A percentile compares a stretch with the other conserved stretches of the same genome.
Conservation (phyloP, 169 alveolate species). For the Cryptosporidium baileyi region DNA sequence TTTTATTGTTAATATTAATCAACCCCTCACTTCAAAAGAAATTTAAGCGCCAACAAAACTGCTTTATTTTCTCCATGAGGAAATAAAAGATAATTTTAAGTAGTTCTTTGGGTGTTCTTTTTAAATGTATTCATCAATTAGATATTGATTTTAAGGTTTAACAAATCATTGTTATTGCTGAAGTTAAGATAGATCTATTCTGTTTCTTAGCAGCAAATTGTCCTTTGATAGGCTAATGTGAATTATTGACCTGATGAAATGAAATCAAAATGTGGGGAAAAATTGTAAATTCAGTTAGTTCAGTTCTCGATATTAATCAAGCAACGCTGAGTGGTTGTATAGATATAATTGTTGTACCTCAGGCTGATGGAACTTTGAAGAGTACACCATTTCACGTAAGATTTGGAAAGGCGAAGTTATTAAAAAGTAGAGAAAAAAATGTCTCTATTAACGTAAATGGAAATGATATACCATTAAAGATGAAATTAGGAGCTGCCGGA, state of each 20-base stretch:
- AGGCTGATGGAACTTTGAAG: slow-evolving; percentile 80
- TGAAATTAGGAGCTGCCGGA: slow-evolving; percentile 96
- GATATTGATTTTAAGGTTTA: too few species aligned
- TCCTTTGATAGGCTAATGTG: too few species aligned
- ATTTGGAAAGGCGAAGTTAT: slow-evolving; percentile 94
- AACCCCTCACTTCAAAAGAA: too few species aligned
- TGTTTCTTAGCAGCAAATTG: too few species aligned
- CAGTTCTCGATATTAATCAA: slow-evolving; percentile 89
- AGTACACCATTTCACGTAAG: slow-evolving; percentile 96
- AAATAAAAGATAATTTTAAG: too few species aligned
- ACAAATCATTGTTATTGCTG: too few species aligned
- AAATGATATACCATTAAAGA: slow-evolving; percentile 83
- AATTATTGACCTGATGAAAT: neutral
- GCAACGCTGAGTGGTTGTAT: slow-evolving; percentile 92
- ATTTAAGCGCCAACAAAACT: too few species aligned
- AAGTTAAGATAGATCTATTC: too few species aligned
- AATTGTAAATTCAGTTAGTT: slow-evolving; percentile 87
- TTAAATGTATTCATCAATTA: too few species aligned
- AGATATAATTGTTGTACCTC: slow-evolving; percentile 90
- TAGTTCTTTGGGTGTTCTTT: too few species aligned
- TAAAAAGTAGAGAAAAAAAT: slow-evolving; percentile 89
- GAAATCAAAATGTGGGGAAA: slow-evolving; percentile 87
- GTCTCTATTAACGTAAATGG: slow-evolving; percentile 92
- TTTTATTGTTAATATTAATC: too few species aligned
- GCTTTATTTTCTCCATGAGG: too few species aligned